Evolutionary conservation across 2,329 filamentous ascomycete genomes (phyloP).

Genomic region (Fusarium denticulatum): DNA sequence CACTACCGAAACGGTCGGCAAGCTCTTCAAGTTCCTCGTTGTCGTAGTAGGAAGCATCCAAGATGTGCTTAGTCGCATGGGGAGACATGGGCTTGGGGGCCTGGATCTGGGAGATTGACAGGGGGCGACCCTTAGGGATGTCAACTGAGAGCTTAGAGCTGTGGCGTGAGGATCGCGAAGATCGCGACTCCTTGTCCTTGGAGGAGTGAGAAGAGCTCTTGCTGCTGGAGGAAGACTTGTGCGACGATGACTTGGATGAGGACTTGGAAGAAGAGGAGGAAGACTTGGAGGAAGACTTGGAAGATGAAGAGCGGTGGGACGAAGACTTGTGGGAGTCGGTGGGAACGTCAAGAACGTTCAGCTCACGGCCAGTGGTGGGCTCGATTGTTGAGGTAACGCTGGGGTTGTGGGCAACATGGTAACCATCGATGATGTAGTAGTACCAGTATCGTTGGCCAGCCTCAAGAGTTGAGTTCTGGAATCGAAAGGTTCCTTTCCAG

Average conservation of each 20-base stretch:
- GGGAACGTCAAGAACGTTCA: conserved; percentile 97
- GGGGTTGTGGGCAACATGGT: conserved; percentile 97
- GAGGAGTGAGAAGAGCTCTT: conserved; percentile 56
- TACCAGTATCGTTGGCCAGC: conserved; percentile 98
- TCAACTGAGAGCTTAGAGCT: conserved; percentile 66
- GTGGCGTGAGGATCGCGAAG: conserved; percentile 56
- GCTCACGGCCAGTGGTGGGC: conserved; percentile 94
- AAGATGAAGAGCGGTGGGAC: conserved; percentile 55
- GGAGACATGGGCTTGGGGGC: conserved; percentile 91
- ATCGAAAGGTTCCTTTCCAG: conserved; percentile 97
- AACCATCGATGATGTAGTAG: conserved; percentile 99
- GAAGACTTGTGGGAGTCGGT: conserved; percentile 55
- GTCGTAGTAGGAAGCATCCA: conserved; percentile 80
- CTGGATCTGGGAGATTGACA: conserved; percentile 89
- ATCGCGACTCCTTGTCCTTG: conserved; percentile 55
- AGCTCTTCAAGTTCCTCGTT: conserved; percentile 81
- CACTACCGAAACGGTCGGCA: conserved; percentile 75
- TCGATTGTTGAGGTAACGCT: conserved; percentile 89
- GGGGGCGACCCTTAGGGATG: conserved; percentile 86
- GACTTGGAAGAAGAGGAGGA: conserved; percentile 51
- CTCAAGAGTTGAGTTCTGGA: conserved; percentile 87
- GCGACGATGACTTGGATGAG: conserved; percentile 53
- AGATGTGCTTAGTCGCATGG: conserved; percentile 86
- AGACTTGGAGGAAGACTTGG: conserved; percentile 51
- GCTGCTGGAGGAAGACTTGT: conserved; percentile 45